Evolutionary conservation across 1,284 basidiomycete genomes (phyloP).

Genomic region (Irpex sp.): DNA sequence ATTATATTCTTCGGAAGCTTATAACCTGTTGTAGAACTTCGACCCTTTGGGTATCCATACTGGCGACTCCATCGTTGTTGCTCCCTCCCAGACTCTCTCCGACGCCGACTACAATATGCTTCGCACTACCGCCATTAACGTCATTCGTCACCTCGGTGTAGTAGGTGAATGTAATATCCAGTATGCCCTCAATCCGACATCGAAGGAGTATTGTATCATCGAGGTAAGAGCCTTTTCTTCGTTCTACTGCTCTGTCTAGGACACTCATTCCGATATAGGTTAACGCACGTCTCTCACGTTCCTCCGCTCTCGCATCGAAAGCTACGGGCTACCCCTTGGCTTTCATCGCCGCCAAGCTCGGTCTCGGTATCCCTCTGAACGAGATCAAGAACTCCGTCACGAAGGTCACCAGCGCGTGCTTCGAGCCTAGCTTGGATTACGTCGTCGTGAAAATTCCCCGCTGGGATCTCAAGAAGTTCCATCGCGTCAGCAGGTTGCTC

Average conservation of each 20-base stretch:
- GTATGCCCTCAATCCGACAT: slow-evolving; percentile 93
- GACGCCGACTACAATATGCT: slow-evolving; percentile 99
- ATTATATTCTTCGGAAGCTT: background rate
- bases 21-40: slow-evolving; percentile 68
- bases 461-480: slow-evolving; percentile 99
- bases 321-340: slow-evolving; percentile 98
- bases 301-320: slow-evolving; percentile 96
- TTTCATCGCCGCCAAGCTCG: slow-evolving; percentile 97
- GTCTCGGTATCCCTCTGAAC: slow-evolving; percentile 94
- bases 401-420: slow-evolving; percentile 94
- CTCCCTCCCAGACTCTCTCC: slow-evolving; percentile 97
- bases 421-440: slow-evolving; percentile 97
- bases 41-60: slow-evolving; percentile 98
- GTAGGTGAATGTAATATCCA: slow-evolving; percentile 99
- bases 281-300: slow-evolving; percentile 97
- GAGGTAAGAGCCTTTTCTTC: slow-evolving; percentile 48
- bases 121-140: slow-evolving; percentile 95
- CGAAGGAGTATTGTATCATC: slow-evolving; percentile 97
- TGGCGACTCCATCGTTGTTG: slow-evolving; percentile 98
- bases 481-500: slow-evolving; percentile 79
- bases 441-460: slow-evolving; percentile 97
- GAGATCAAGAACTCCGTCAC: slow-evolving; percentile 98
- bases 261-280: slow-evolving; percentile 45
- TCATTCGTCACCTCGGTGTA: slow-evolving; percentile 95
- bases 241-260: no score